Percentiles rank a stretch among this genome's conserved stretches.
Conservation (phyloP, 2,329 filamentous ascomycete species). For the Raffaelea arxii region DNA sequence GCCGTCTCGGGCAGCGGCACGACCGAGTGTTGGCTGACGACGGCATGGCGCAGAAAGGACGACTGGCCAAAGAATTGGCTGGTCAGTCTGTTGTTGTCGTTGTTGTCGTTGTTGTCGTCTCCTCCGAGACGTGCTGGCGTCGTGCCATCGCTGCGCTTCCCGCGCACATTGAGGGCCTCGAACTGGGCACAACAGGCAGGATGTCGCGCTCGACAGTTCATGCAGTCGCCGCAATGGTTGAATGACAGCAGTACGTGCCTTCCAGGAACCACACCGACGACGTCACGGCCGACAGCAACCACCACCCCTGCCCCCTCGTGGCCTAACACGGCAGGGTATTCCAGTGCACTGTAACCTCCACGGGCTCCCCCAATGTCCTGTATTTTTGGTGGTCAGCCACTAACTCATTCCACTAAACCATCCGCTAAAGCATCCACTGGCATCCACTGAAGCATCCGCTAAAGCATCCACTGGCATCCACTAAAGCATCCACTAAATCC, state of each 20-base stretch:
- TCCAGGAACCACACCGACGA: slow-evolving; percentile 15
- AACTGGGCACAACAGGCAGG: slow-evolving; percentile 18
- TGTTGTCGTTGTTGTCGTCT: slow-evolving; percentile 11
- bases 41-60: slow-evolving; percentile 17
- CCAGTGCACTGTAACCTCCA: slow-evolving; percentile 1
- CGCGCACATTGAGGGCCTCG: background rate
- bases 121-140: slow-evolving; percentile 11
- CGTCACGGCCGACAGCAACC: slow-evolving; percentile 54
- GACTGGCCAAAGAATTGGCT: slow-evolving; percentile 24
- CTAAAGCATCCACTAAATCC: no score
- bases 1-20: slow-evolving; percentile 16
- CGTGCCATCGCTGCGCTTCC: slow-evolving; percentile 9
- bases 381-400: no score
- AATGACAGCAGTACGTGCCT: slow-evolving; percentile 25
- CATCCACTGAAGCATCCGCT: no score
- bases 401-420: no score
- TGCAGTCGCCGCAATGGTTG: slow-evolving; percentile 22
- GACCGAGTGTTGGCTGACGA: slow-evolving; percentile 15
- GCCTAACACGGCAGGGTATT: slow-evolving; percentile 33
- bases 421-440: no score
- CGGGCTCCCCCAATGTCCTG: no score
- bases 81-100: no score
- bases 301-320: slow-evolving; percentile 74
- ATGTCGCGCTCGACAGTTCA: slow-evolving; percentile 17
- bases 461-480: no score